Base-by-base conservation (phyloP, 179 eudicot genomes). In the Drosera spatulata region DNA sequence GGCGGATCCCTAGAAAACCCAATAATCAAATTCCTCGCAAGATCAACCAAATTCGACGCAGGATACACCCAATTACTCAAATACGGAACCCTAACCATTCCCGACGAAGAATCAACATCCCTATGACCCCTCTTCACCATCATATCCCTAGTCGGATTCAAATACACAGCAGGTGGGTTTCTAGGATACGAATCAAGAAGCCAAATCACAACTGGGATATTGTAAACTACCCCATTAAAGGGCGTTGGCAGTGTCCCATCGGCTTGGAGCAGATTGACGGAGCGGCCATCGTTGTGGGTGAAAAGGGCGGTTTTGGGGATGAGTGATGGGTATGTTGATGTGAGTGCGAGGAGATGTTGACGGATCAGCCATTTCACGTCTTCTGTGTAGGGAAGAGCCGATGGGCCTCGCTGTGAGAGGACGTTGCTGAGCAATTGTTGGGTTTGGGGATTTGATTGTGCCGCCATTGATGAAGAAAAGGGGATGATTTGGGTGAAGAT, bases 141-240 rank as follows among this genome's bases (percentile, higher is more conserved):
- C 96, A 91, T 91, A 60, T 91, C 95, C 11, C 85, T 78, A 0
- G 96, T 91, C 14, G 96, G 98, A 43, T 84, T 88, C 3, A 91
- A 86, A 60, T 69, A 88, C 3, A 84, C 95, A 1, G 82, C 60
- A 2, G 95, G 98, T 22, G 33, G 33, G 33, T 1, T 22, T 22
- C 33, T 22, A 22, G 33, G 33, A 22, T 22, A 22, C 33, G 77
- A 56, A 54, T 91, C 98, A 74, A 81, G 62, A 10, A 91, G 80
- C 98, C 98, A 91, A 55, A 91, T 70, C 2, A 84, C 68, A 53
- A 88, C 64, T 1, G 96, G 98, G 66, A 88, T 88, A 55, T 91
- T 88, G 73, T 91, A 88, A n/a, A 95, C 82, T 38, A 75, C 84
- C 12, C 70, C 68, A 5, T 74, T 81, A 67, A 56, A 88, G 13